These are phyloP conservation scores for Aspergillus sp. DNA, from an alignment of 2,329 filamentous ascomycete genomes.

Conservation along the genomic window DNA sequence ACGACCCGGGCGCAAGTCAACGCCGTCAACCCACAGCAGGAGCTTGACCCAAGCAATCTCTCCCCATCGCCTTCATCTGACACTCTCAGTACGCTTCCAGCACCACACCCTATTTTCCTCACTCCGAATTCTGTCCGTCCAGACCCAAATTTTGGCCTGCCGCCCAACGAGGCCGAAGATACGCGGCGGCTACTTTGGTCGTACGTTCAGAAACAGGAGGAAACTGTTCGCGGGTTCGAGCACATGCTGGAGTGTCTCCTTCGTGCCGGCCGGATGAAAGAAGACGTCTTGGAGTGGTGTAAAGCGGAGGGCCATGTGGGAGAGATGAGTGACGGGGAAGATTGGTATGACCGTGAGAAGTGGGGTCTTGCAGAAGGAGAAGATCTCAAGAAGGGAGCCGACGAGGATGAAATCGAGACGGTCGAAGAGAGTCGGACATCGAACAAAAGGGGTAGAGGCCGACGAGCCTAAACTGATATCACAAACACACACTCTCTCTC, in stretches of 20 bases:
- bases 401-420: conserved; percentile 60
- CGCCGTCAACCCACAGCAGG: conserved; percentile 29
- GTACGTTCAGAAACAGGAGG: conserved; percentile 66
- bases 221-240: conserved; percentile 58
- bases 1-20: conserved; percentile 47
- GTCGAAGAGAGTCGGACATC: conserved; percentile 41
- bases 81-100: conserved; percentile 32
- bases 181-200: conserved; percentile 60
- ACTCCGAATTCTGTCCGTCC: conserved; percentile 52
- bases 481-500: background rate
- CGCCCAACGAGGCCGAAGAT: conserved; percentile 60
- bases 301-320: conserved; percentile 64
- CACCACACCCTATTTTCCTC: conserved; percentile 58
- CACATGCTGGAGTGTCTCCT: conserved; percentile 57
- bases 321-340: conserved; percentile 67
- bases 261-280: conserved; percentile 59
- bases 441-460: conserved; percentile 40
- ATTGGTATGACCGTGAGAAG: conserved; percentile 65
- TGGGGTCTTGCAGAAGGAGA: conserved; percentile 57
- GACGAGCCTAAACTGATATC: conserved; percentile 28
- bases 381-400: conserved; percentile 60
- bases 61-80: conserved; percentile 30
- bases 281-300: conserved; percentile 59
- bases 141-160: conserved; percentile 58
- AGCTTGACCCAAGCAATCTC: conserved; percentile 22